Base-by-base conservation (phyloP, 2,329 filamentous ascomycete genomes). In the Zymoseptoria pseudotritici region DNA sequence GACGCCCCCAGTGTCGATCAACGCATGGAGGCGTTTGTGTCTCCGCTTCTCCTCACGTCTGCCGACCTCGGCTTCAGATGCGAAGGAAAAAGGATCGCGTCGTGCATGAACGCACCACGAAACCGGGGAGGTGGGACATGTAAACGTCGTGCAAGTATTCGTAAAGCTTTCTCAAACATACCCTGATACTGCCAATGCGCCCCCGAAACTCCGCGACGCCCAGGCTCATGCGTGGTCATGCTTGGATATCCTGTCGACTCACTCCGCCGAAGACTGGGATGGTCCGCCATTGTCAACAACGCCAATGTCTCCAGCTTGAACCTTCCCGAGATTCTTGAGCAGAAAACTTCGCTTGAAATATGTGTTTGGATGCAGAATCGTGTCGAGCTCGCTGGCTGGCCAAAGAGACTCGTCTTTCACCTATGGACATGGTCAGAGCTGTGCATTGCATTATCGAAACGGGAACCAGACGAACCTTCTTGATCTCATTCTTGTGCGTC, bases 341-440 rank as follows among this genome's bases (percentile, higher is more conserved):
- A 95, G 70, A 74, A 91, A 97, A 73, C 91, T 96, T 58, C 93
- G 83, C 81, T 96, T 97, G 76, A 97, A 99, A 76, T 97, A 99
- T 65, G 93, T 92, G 73, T 99, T 99, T 10, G 94, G 94, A 76
- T 99, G 94, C 21, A 96, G 87, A 71, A 99, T 96, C 0, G 93
- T 97, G 76, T 97, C 93, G 50, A 96, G 80, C 73, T 96, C 90
- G 17, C 85, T 85, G 6, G 86, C 74, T 11, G 73, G 72, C 79
- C 78, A 80, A 0, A 72, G 71, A 4, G 72, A 73, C 54, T 80
- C 74, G 20, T 80, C 78, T 69, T 79, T 80, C 29, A 80, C 73
- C 68, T 69, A 52, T 42, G 19, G 53, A 20, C 4, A 55, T 42
- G 56, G 66, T 36, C 65, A 26, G n/a, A 9, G 26, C 8, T 50